These are phyloP conservation scores for Leccinum obscurum DNA, from an alignment of 768 basidiomycete species.

Conservation along the genomic window DNA sequence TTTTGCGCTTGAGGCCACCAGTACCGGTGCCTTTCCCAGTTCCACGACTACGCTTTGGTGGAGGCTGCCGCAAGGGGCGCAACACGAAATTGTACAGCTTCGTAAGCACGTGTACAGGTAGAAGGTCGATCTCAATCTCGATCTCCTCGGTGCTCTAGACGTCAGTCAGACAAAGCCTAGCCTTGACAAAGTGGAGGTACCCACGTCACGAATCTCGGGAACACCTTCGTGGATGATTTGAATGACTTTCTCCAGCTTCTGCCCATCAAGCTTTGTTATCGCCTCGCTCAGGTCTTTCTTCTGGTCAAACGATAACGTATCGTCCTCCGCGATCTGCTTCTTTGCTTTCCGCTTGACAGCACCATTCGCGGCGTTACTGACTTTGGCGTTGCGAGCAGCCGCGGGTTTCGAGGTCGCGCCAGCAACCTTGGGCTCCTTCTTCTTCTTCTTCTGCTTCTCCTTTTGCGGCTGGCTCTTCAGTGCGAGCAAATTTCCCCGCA, in stretches of 20 bases:
- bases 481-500: slow-evolving; percentile 66
- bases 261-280: slow-evolving; percentile 81
- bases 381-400: slow-evolving; percentile 49
- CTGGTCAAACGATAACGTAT: slow-evolving; percentile 89
- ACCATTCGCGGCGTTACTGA: slow-evolving; percentile 36
- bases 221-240: slow-evolving; percentile 94
- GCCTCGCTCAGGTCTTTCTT: slow-evolving; percentile 98
- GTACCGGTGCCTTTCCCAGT: slow-evolving; percentile 81
- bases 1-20: slow-evolving; percentile 89
- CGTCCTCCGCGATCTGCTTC: slow-evolving; percentile 71
- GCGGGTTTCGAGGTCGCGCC: slow-evolving; percentile 65
- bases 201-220: slow-evolving; percentile 89
- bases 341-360: slow-evolving; percentile 61
- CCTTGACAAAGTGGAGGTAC: slow-evolving; percentile 34
- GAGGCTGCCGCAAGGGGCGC: slow-evolving; percentile 68
- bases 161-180: slow-evolving; percentile 13
- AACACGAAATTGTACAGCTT: slow-evolving; percentile 96
- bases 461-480: slow-evolving; percentile 58
- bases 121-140: slow-evolving; percentile 93
- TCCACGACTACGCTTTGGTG: slow-evolving; percentile 58
- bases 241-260: slow-evolving; percentile 86
- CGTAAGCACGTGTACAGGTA: slow-evolving; percentile 84
- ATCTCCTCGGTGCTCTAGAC: slow-evolving; percentile 93
- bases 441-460: slow-evolving; percentile 67
- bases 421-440: slow-evolving; percentile 57